phyloP scores from a whole-genome alignment of 345 rosid genomes.

The Eucalyptus regnans region DNA sequence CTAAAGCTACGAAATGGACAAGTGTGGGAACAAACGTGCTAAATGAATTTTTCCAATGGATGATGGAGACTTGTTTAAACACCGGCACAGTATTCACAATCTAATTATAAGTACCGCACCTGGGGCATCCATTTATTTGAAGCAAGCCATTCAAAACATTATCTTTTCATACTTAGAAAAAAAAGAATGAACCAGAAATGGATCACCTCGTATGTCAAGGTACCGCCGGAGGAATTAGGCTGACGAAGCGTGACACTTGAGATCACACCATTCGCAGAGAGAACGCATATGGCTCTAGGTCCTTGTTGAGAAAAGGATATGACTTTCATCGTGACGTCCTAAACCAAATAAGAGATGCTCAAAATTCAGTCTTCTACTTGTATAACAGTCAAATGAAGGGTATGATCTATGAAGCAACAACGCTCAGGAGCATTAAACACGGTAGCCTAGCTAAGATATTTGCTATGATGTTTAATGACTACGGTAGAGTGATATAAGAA shows the following conservation, averaged over 20 bases:
- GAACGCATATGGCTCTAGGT: conserved; percentile 87
- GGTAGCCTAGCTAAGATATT: background rate
- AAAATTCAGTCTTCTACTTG: background rate
- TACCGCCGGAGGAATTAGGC: conserved; percentile 97
- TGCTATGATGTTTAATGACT: background rate
- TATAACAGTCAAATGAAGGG: background rate
- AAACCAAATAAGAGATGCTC: background rate
- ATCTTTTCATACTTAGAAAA: background rate
- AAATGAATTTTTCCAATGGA: background rate
- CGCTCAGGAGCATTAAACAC: background rate
- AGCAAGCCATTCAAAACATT: background rate
- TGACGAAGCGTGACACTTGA: conserved; percentile 97
- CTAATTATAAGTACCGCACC: background rate
- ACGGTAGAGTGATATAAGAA: background rate
- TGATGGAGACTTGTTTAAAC: background rate
- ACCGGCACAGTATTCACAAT: background rate
- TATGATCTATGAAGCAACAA: background rate
- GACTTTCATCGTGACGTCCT: conserved; percentile 96
- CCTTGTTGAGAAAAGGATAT: conserved; percentile 99
- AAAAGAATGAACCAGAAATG: background rate
- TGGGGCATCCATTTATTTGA: background rate
- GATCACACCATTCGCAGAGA: conserved; percentile 87
- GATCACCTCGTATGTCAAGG: conserved; percentile 90
- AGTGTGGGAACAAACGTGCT: background rate
- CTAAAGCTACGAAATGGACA: background rate